Percentiles rank a stretch among this genome's conserved stretches.
phyloP scores from a whole-genome alignment of 495 filamentous ascomycete species.

The Penicilliopsis zonata region DNA sequence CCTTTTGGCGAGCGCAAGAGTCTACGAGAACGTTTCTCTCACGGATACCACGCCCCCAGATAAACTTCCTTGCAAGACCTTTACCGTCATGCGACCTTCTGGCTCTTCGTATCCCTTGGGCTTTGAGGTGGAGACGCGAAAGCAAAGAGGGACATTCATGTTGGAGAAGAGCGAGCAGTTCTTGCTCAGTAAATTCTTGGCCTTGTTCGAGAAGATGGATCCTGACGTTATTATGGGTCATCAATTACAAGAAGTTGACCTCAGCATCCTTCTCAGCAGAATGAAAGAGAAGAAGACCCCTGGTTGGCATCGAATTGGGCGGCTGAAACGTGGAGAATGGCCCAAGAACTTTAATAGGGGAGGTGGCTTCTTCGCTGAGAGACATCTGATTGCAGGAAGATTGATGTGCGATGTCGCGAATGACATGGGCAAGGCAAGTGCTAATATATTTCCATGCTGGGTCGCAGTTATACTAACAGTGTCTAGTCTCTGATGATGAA shows the following conservation, averaged over 20 bases:
- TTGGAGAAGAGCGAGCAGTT: constrained; percentile 71
- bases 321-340: constrained; percentile 76
- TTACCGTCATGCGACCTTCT: constrained; percentile 79
- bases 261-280: constrained; percentile 76
- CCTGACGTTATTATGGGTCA: constrained; percentile 95
- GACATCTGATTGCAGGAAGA: constrained; percentile 79
- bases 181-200: constrained; percentile 76
- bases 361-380: constrained; percentile 83
- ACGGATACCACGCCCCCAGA: constrained; percentile 81
- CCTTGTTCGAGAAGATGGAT: constrained; percentile 74
- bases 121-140: constrained; percentile 64
- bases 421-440: constrained; percentile 72
- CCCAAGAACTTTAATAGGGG: constrained; percentile 77
- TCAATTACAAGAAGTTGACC: constrained; percentile 91
- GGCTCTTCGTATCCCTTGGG: constrained; percentile 66
- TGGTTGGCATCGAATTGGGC: constrained; percentile 84
- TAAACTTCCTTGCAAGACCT: constrained; percentile 76
- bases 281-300: constrained; percentile 83
- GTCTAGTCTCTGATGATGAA: constrained; percentile 77
- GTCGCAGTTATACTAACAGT: constrained; percentile 14
- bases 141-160: constrained; percentile 61
- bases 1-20: constrained; percentile 72
- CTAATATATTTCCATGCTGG: neutral
- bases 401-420: constrained; percentile 91
- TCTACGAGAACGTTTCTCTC: constrained; percentile 83